Conservation (phyloP, 2,329 filamentous ascomycete species). For the Aspergillus neoniger region DNA sequence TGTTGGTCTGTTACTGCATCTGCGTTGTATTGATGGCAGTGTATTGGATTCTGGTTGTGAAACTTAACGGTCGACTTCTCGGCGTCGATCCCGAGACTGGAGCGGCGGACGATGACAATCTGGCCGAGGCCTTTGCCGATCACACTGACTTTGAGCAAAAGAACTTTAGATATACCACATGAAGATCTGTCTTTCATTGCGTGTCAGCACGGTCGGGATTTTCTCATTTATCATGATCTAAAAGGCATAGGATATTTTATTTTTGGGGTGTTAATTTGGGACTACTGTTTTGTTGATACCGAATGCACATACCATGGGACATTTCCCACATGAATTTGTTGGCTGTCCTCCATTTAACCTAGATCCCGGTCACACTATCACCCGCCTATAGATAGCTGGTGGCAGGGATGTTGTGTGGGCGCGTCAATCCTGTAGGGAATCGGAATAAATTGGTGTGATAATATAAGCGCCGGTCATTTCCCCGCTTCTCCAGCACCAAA, state of each 20-base stretch:
- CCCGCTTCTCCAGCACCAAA: neutral
- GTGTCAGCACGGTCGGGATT: neutral
- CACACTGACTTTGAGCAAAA: slow-evolving; percentile 29
- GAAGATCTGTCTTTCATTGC: neutral
- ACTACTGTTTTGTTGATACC: no score
- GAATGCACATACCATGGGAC: no score
- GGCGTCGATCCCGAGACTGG: slow-evolving; percentile 5
- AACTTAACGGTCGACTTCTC: slow-evolving; percentile 18
- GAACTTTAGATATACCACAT: slow-evolving; percentile 30
- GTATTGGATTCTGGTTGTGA: slow-evolving; percentile 34
- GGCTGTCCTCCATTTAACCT: no score
- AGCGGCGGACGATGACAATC: slow-evolving; percentile 11
- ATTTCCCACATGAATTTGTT: no score
- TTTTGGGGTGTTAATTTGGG: neutral
- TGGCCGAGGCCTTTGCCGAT: slow-evolving; percentile 22
- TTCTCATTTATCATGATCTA: neutral
- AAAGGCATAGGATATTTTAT: neutral
- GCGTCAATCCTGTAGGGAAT: neutral
- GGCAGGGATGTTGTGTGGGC: no score
- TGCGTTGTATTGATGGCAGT: slow-evolving; percentile 34
- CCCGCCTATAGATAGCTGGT: no score
- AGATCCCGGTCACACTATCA: no score
- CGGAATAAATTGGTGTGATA: neutral
- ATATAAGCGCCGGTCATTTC: neutral
- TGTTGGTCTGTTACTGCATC: slow-evolving; percentile 39